Evolutionary conservation across 176 grass and related monocot genomes (phyloP).

Genomic region (Carex parvula): DNA sequence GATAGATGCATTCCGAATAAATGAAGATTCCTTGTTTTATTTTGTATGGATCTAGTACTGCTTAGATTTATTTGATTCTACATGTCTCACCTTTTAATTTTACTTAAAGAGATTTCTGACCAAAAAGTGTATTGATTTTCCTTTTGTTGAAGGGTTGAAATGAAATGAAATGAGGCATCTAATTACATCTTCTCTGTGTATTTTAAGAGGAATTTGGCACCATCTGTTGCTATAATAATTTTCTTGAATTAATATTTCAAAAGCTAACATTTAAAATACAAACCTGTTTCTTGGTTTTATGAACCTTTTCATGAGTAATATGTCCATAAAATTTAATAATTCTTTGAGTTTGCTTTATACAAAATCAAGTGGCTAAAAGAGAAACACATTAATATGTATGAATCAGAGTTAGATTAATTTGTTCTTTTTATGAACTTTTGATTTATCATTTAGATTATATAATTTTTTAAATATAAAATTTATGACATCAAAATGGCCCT

Average conservation of each 20-base stretch:
- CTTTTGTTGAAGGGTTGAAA: background rate
- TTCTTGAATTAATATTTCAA: background rate
- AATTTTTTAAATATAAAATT: too few species aligned
- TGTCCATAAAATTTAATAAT: background rate
- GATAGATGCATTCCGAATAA: background rate
- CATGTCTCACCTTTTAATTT: constrained; percentile 20
- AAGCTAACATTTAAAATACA: background rate
- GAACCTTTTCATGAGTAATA: background rate
- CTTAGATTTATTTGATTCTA: constrained; percentile 25
- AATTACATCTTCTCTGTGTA: background rate
- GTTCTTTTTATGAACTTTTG: too few species aligned
- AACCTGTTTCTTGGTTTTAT: background rate
- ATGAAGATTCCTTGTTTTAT: constrained; percentile 24
- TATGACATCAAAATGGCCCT: too few species aligned
- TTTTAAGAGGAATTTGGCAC: background rate
- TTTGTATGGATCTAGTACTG: background rate
- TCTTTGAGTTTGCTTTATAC: too few species aligned
- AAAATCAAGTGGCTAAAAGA: too few species aligned
- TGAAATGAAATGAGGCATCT: background rate
- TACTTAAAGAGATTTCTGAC: background rate
- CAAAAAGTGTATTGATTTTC: background rate
- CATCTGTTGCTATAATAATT: background rate
- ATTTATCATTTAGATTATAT: too few species aligned
- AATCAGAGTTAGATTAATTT: too few species aligned
- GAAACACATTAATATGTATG: too few species aligned